Evolutionary conservation across 371 early-diverging fungal species (phyloP), one percentile per base, ranked within the genome.

Genomic region (Mortierella sp.): DNA sequence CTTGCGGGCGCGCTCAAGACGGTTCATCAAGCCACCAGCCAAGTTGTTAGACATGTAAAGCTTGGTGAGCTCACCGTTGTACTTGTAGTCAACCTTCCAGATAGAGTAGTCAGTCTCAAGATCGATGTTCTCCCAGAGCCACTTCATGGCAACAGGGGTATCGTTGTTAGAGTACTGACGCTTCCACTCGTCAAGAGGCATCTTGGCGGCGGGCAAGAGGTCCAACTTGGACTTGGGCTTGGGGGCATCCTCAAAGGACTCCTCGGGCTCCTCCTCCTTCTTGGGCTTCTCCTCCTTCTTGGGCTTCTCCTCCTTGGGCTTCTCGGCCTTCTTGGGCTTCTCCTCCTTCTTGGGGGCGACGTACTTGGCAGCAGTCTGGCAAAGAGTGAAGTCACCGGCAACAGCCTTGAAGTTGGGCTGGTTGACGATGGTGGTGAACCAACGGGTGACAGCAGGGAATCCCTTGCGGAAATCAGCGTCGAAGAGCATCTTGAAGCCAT

Each of bases 111-210:
- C 96, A 55, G 88, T 84, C 25, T 90, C 78, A 41, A 76, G 62
- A 78, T 97, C 96, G 72, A 82, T 92, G 88, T 96, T 69, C 82
- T 92, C 85, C 96, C 96, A 95, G 86, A 97, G 93, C 92, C 92
- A 97, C 85, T 95, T 85, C 84, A 92, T 85, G 70, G 96, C 94
- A 55, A 83, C 88, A 63, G 95, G 94, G 67, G 91, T 90, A 62
- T 95, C 93, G 83, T 95, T 95, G 93, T 97, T 97, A 57, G 95
- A 94, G 91, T 97, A 97, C 83, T 92, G 88, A 62, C 96, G 91
- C 90, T 97, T 96, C 97, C 96, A 97, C 71, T 91, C 92, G 63
- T 97, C 96, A 60, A 96, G 71, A 74, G 83, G 79, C 83, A 96
- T 90, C 70, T 82, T 71, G 78, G 94, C 90, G 57, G 91, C 88